A percentile compares a stretch with the other conserved stretches of the same genome.
Conservation (phyloP, 352 stramenopile species). For the Pythium sukuiense region DNA sequence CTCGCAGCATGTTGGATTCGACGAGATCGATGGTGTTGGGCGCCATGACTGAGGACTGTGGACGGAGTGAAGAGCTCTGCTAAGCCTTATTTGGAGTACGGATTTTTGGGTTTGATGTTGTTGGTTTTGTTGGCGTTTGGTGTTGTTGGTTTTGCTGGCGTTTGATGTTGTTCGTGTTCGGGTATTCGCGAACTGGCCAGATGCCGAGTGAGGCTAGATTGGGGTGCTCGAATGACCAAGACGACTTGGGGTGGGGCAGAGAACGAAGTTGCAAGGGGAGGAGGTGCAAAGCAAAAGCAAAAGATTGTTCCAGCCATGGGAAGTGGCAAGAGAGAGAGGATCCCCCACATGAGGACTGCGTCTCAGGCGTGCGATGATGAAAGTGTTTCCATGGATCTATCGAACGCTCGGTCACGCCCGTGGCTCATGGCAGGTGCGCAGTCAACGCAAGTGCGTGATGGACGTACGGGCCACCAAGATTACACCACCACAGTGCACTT, state of each 20-base stretch:
- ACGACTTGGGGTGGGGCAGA: conserved; percentile 2
- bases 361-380: conserved; percentile 9
- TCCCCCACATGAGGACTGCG: not conserved
- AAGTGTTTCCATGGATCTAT: conserved; percentile 4
- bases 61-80: no score
- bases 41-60: not conserved
- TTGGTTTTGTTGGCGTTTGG: not conserved
- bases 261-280: not conserved
- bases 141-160: conserved; percentile 1
- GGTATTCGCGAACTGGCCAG: conserved; percentile 24
- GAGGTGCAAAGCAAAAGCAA: not conserved
- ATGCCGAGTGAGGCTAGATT: not conserved
- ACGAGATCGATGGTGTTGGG: not conserved
- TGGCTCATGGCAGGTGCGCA: conserved; percentile 4
- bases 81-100: no score
- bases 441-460: not conserved
- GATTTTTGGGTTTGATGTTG: no score
- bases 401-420: not conserved
- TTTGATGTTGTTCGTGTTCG: conserved; percentile 5
- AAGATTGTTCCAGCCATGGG: conserved; percentile 23
- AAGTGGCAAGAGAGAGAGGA: conserved; percentile 22
- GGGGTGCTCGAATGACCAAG: not conserved
- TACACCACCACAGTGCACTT: not conserved
- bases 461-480: not conserved
- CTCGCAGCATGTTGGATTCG: not conserved